Conservation (phyloP, 495 filamentous ascomycete genomes). For the Neurospora sp. region DNA sequence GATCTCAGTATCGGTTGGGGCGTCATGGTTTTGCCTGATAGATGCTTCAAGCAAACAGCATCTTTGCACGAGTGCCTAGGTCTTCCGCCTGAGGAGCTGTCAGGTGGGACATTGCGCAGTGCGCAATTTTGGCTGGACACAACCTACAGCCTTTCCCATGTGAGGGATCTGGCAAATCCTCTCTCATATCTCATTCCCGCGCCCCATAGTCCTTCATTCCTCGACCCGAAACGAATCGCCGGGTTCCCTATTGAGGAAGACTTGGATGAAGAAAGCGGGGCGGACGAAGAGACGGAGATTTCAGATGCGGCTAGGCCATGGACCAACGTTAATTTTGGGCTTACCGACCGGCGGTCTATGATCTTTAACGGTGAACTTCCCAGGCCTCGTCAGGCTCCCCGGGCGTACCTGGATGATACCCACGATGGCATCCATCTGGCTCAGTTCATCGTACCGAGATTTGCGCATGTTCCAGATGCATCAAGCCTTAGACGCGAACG, state of each 20-base stretch:
- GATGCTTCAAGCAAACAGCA: constrained; percentile 27
- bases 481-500: neutral
- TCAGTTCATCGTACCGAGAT: constrained; percentile 15
- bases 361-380: neutral
- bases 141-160: constrained; percentile 19
- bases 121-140: constrained; percentile 10
- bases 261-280: neutral
- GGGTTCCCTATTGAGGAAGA: neutral
- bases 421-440: constrained; percentile 7
- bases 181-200: constrained; percentile 1
- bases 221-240: constrained; percentile 6
- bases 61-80: constrained; percentile 25
- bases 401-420: constrained; percentile 3
- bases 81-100: constrained; percentile 13
- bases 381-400: neutral
- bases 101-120: neutral
- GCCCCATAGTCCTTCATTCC: neutral
- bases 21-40: constrained; percentile 33
- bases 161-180: constrained; percentile 12
- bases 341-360: neutral
- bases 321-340: neutral
- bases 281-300: constrained; percentile 14
- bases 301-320: constrained; percentile 11
- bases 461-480: constrained; percentile 5
- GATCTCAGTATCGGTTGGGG: constrained; percentile 32